Evolutionary conservation across 1,284 basidiomycete species (phyloP), one percentile per base, ranked within the genome.

Genomic region (Ceratobasidium sp.): DNA sequence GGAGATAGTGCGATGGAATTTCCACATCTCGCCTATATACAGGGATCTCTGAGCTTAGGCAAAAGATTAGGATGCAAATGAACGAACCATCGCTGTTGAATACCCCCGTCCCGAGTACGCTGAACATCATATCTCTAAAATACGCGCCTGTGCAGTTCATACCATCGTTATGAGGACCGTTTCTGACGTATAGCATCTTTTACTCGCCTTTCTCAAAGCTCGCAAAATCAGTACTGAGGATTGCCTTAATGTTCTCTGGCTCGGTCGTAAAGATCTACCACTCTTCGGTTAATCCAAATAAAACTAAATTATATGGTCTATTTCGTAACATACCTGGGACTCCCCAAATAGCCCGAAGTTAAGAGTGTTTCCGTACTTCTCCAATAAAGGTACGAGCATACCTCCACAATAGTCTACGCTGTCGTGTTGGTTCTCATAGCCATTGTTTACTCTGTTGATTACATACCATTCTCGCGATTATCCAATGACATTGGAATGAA

Each of bases 1-100:
- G 12, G 83, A 82, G 56, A 84, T 79, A 7, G 76, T 71, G n/a
- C 83, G 81, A 77, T 84, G 83, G 66, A 78, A 79, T 55, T 81
- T 81, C 80, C 80, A 81, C 72, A 80, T 76, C 26, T 78, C 77
- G 53, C 72, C 72, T 75, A 18, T 55, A 40, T 44, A 44, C 12
- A 13, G 9, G 18, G 28, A 26, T 33, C 49, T 13, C 13, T 18
- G 26, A 33, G 23, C 26, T 18, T 26, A 33, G 12, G 56, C 23
- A 12, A 28, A 26, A 26, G 56, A 26, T 33, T 4, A 33, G 4
- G 33, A 33, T 33, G 4, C 33, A 33, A 33, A 33, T 33, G 40
- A 23, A 53, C 55, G 9, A 51, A 63, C 70, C 58, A 15, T 73
- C 70, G 15, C 33, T 46, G 26, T 73, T 73, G 42, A 73, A 73